Conservation (phyloP, 371 early-diverging fungal genomes). For the Mortierella sp. region DNA sequence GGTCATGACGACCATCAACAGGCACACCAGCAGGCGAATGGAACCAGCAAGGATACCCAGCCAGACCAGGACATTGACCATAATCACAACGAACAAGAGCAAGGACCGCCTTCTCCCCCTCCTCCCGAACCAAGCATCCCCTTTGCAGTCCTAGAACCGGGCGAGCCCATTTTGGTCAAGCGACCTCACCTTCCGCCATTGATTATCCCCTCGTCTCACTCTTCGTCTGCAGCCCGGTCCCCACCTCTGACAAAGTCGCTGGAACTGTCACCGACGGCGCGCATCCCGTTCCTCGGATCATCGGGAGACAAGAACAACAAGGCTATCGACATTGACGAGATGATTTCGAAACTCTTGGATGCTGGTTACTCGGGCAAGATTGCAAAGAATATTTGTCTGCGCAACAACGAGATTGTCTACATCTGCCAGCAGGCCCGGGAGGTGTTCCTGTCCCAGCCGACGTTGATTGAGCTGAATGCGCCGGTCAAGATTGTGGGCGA, state of each 20-base stretch:
- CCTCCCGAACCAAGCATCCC: slow-evolving; percentile 48
- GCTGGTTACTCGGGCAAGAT: slow-evolving; percentile 84
- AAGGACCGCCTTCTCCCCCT: slow-evolving; percentile 24
- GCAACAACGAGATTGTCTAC: slow-evolving; percentile 88
- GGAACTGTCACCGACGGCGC: slow-evolving; percentile 49
- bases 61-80: slow-evolving; percentile 15
- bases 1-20: slow-evolving; percentile 36
- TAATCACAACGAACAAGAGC: slow-evolving; percentile 12
- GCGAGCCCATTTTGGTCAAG: slow-evolving; percentile 41
- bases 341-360: slow-evolving; percentile 86
- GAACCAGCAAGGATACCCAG: slow-evolving; percentile 18
- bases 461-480: slow-evolving; percentile 95
- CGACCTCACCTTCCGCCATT: slow-evolving; percentile 28
- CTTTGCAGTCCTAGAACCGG: slow-evolving; percentile 48
- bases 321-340: slow-evolving; percentile 85
- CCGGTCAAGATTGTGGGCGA: slow-evolving; percentile 98
- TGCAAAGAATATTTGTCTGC: slow-evolving; percentile 82
- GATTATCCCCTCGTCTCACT: slow-evolving; percentile 24
- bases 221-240: slow-evolving; percentile 23
- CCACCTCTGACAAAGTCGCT: slow-evolving; percentile 34
- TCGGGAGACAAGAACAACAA: slow-evolving; percentile 45
- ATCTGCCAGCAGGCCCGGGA: slow-evolving; percentile 93
- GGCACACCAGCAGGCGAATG: slow-evolving; percentile 16
- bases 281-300: slow-evolving; percentile 46
- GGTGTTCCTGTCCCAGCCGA: slow-evolving; percentile 94